These are phyloP conservation scores for Vitis hybrid DNA, from an alignment of 177 flowering plant species.

Conservation along the genomic window DNA sequence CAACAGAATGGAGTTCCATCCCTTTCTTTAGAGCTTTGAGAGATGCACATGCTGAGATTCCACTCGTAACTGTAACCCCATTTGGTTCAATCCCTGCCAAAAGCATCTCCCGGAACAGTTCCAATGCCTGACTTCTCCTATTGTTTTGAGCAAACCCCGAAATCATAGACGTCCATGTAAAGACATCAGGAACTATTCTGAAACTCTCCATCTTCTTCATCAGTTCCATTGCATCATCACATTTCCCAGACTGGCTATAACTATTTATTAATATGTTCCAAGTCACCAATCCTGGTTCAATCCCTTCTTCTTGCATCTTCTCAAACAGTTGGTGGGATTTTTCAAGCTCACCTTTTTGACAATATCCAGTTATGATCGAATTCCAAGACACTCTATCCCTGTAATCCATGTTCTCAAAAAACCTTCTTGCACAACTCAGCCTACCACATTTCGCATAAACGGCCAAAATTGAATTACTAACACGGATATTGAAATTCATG, in stretches of 20 bases:
- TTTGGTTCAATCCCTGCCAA: conserved; percentile 64
- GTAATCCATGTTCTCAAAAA: conserved; percentile 58
- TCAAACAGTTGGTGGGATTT: conserved; percentile 57
- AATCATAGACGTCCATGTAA: conserved; percentile 81
- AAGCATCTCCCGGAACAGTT: conserved; percentile 66
- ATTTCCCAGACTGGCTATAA: conserved; percentile 59
- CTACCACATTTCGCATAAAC: conserved; percentile 74
- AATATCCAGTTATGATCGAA: conserved; percentile 61
- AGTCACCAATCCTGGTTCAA: conserved; percentile 58
- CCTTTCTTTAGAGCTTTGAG: conserved; percentile 47
- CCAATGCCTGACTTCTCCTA: conserved; percentile 49
- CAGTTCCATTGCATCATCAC: conserved; percentile 62
- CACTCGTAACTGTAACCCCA: conserved; percentile 67
- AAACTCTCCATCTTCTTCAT: conserved; percentile 63
- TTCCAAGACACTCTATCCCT: conserved; percentile 81
- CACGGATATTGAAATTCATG: conserved; percentile 27
- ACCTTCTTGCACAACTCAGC: conserved; percentile 39
- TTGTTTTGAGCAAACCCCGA: conserved; percentile 71
- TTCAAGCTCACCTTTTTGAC: conserved; percentile 42
- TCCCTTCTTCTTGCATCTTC: conserved; percentile 58
- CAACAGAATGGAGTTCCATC: conserved; percentile 55
- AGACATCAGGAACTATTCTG: conserved; percentile 66
- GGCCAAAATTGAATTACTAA: conserved; percentile 63
- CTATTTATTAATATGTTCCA: conserved; percentile 76
- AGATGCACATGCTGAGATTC: conserved; percentile 71